These are phyloP conservation scores for Elongisporangium prolatum DNA, from an alignment of 352 stramenopile species.

Conservation along the genomic window DNA sequence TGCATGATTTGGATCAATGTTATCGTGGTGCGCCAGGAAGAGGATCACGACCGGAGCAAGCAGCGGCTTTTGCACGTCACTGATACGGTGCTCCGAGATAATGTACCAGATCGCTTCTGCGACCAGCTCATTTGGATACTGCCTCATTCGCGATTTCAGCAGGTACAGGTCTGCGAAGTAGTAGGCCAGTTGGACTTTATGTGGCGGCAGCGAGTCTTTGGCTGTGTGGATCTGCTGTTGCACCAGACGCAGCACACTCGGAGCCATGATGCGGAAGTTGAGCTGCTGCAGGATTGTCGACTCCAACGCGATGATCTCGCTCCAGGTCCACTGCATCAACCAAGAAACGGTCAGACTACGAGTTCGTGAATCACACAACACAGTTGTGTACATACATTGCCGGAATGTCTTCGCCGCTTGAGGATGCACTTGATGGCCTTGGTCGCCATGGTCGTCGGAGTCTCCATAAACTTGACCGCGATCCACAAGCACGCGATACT, in stretches of 20 bases:
- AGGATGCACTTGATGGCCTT: slow-evolving; percentile 64
- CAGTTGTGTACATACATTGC: slow-evolving; percentile 37
- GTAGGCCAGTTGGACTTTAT: slow-evolving; percentile 41
- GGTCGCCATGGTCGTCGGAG: slow-evolving; percentile 40
- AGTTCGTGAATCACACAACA: not conserved
- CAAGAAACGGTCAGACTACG: not conserved
- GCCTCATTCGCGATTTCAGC: slow-evolving; percentile 32
- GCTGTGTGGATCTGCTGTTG: slow-evolving; percentile 36
- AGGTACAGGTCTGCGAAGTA: slow-evolving; percentile 62
- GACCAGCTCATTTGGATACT: slow-evolving; percentile 42
- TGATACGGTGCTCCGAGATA: slow-evolving; percentile 35
- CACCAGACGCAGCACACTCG: slow-evolving; percentile 35
- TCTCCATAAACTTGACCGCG: slow-evolving; percentile 70
- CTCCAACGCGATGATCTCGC: slow-evolving; percentile 51
- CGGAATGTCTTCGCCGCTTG: slow-evolving; percentile 45
- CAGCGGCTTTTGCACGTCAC: slow-evolving; percentile 36
- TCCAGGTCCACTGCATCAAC: slow-evolving; percentile 51
- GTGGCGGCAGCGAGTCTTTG: slow-evolving; percentile 8
- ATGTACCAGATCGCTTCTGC: slow-evolving; percentile 61
- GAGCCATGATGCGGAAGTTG: slow-evolving; percentile 50
- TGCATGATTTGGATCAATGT: slow-evolving; percentile 51
- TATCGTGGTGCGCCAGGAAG: slow-evolving; percentile 59
- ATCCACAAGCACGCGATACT: slow-evolving; percentile 74
- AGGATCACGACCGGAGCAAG: slow-evolving; percentile 52
- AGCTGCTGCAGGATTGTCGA: slow-evolving; percentile 34